phyloP scores from a whole-genome alignment of 805 yeast genomes.

The Ogataea polymorpha region DNA sequence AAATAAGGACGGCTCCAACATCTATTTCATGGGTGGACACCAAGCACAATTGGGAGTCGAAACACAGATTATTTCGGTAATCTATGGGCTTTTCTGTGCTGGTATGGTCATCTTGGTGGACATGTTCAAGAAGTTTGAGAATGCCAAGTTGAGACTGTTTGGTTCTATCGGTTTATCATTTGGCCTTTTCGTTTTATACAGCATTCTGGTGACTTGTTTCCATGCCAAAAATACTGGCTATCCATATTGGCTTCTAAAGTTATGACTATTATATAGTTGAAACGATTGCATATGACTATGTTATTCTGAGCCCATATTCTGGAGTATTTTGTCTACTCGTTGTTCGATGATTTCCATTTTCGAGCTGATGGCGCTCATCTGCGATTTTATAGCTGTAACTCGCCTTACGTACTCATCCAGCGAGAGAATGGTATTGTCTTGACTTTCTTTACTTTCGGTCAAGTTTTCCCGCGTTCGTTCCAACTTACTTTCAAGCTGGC shows the following conservation, averaged over 20 bases:
- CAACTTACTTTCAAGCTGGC: constrained; percentile 37
- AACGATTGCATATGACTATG: constrained; percentile 6
- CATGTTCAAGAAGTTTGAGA: constrained; percentile 49
- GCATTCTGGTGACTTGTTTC: constrained; percentile 65
- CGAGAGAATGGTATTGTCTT: constrained; percentile 1
- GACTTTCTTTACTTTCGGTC: constrained; percentile 4
- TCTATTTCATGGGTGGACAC: constrained; percentile 53
- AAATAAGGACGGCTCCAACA: constrained; percentile 35
- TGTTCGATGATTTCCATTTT: constrained; percentile 38
- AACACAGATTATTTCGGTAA: constrained; percentile 76
- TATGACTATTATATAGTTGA: constrained; percentile 20
- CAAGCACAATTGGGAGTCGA: constrained; percentile 82
- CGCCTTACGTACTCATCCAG: constrained; percentile 24
- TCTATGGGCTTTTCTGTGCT: constrained; percentile 69
- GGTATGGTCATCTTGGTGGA: constrained; percentile 55
- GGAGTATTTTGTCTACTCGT: constrained; percentile 31
- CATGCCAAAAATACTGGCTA: constrained; percentile 68
- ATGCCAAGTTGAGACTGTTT: constrained; percentile 45
- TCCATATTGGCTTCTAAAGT: constrained; percentile 56
- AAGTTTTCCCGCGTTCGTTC: constrained; percentile 14
- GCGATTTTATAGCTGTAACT: constrained; percentile 23
- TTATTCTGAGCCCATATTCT: constrained; percentile 11
- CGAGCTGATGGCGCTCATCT: constrained; percentile 21
- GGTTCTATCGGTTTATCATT: constrained; percentile 44
- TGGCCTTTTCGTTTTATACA: constrained; percentile 54